A percentile compares a stretch with the other conserved stretches of the same genome.
Evolutionary conservation across 805 yeast species (phyloP).

Genomic region (Kuraishia capsulata): DNA sequence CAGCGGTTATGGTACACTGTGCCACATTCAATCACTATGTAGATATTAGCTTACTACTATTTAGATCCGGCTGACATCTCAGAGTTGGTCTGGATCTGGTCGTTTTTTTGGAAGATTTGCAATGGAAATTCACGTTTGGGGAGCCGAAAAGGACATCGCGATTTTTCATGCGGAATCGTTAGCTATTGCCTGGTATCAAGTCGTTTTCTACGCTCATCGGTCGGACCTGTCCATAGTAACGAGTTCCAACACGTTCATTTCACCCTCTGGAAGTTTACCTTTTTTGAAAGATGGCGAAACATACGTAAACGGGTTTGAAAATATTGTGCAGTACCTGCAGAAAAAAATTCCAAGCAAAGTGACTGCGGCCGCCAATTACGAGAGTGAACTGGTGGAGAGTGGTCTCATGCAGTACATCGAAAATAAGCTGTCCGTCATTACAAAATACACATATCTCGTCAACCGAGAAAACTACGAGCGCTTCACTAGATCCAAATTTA

Average conservation of each 20-base stretch:
- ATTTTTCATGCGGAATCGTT: slow-evolving; percentile 42
- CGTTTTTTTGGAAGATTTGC: too few relatives aligned
- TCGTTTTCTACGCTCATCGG: neutral
- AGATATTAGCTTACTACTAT: too few relatives aligned
- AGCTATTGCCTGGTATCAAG: slow-evolving; percentile 34
- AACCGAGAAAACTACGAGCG: slow-evolving; percentile 50
- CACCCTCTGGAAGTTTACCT: slow-evolving; percentile 44
- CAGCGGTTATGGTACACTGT: too few relatives aligned
- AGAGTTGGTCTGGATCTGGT: too few relatives aligned
- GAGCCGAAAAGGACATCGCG: slow-evolving; percentile 27
- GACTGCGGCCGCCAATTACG: slow-evolving; percentile 4
- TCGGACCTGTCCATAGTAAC: slow-evolving; percentile 30
- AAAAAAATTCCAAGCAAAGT: slow-evolving; percentile 1
- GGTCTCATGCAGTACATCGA: slow-evolving; percentile 34
- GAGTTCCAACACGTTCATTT: slow-evolving; percentile 49
- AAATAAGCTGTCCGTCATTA: slow-evolving; percentile 33
- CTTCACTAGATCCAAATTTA: slow-evolving; percentile 48
- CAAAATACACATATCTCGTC: slow-evolving; percentile 48
- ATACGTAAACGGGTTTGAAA: slow-evolving; percentile 30
- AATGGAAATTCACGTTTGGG: slow-evolving; percentile 46
- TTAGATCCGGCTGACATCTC: too few relatives aligned
- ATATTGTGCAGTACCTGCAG: slow-evolving; percentile 25
- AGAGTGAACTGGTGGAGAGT: slow-evolving; percentile 29
- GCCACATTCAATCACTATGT: too few relatives aligned
- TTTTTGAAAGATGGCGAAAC: slow-evolving; percentile 17